Evolutionary conservation across 139 green algal species (phyloP).

Genomic region (Haematococcus sp.): DNA sequence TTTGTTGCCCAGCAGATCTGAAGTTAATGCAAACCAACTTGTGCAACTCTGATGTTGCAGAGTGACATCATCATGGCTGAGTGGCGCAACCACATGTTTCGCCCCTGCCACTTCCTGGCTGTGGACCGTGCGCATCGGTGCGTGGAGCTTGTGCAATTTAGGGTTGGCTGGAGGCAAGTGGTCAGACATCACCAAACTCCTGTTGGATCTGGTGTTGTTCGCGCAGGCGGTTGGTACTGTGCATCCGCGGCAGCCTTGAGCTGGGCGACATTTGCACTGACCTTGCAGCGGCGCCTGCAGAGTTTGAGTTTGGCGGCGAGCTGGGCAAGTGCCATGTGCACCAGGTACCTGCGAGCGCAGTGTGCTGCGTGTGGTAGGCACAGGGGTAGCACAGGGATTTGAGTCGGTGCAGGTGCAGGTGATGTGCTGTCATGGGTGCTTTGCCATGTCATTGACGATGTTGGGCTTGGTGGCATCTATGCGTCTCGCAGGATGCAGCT

Average conservation of each 20-base stretch:
- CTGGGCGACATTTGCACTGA: constrained; percentile 56
- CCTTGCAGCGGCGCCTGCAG: constrained; percentile 38
- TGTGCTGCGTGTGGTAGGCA: background rate
- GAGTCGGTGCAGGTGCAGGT: too few species aligned
- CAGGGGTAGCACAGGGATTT: background rate
- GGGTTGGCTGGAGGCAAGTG: constrained; percentile 5
- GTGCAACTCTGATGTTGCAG: too few species aligned
- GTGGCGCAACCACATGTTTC: constrained; percentile 45
- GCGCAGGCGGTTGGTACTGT: constrained; percentile 35
- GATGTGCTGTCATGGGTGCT: too few species aligned
- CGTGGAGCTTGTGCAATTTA: too few species aligned
- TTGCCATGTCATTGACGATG: too few species aligned
- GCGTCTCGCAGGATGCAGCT: background rate
- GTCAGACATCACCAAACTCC: too few species aligned
- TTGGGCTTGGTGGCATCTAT: background rate
- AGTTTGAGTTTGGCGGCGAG: constrained; percentile 18
- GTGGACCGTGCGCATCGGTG: constrained; percentile 36
- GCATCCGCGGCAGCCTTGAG: constrained; percentile 41
- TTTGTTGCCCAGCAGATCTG: too few species aligned
- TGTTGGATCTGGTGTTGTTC: too few species aligned
- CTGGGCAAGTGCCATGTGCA: constrained; percentile 9
- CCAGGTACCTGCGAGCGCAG: background rate
- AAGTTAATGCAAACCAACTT: too few species aligned
- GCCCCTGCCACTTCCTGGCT: constrained; percentile 61
- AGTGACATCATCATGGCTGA: constrained; percentile 36